These are phyloP conservation scores for Lentinula sp. DNA, from an alignment of 768 basidiomycete species.

Conservation along the genomic window DNA sequence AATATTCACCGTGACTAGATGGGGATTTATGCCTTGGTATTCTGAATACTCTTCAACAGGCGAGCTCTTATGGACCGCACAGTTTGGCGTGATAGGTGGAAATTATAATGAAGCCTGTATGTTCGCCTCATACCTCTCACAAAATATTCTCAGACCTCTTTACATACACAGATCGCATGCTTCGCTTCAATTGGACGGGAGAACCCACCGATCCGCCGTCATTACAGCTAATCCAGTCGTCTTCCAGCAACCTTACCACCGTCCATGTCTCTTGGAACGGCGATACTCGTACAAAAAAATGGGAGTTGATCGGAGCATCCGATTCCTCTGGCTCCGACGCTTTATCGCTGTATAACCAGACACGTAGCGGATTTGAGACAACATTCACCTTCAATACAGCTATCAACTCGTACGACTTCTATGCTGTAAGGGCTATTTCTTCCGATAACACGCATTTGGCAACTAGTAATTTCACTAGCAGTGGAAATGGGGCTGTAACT, in stretches of 20 bases:
- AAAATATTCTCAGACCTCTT: background rate
- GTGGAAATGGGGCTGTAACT: background rate
- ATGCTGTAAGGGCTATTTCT: background rate
- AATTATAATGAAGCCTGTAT: slow-evolving; percentile 1
- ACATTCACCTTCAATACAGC: slow-evolving; percentile 6
- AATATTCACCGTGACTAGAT: background rate
- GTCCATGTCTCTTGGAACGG: slow-evolving; percentile 16
- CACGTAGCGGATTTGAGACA: slow-evolving; percentile 13
- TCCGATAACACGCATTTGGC: background rate
- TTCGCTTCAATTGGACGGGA: slow-evolving; percentile 9
- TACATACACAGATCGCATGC: background rate
- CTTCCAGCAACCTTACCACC: background rate
- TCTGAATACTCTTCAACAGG: background rate
- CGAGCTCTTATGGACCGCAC: slow-evolving; percentile 1
- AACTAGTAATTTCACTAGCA: background rate
- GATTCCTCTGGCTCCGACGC: background rate
- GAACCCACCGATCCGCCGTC: slow-evolving; percentile 10
- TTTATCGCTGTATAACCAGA: background rate
- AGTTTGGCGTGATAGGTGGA: slow-evolving; percentile 3
- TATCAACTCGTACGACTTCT: background rate
- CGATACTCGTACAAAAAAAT: slow-evolving; percentile 11
- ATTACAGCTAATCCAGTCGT: background rate
- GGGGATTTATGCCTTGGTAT: slow-evolving; percentile 3
- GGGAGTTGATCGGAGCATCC: slow-evolving; percentile 7
- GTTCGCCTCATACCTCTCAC: background rate